These are phyloP conservation scores for Metarhizium anisopliae DNA, from an alignment of 2,329 filamentous ascomycete genomes.

Conservation along the genomic window DNA sequence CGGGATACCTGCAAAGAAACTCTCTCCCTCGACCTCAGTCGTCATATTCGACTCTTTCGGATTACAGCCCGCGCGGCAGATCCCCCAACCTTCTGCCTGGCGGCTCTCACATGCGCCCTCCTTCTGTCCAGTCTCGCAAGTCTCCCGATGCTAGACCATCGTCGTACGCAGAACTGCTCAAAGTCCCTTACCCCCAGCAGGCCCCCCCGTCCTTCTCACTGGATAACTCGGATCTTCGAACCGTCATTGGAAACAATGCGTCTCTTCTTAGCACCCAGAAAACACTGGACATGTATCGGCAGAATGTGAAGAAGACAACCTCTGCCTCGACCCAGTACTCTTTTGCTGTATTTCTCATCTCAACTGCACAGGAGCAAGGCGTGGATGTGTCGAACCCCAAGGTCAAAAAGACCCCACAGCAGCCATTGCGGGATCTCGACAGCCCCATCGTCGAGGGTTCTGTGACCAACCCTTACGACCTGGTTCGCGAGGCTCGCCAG, in stretches of 20 bases:
- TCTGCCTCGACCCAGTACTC: constrained; percentile 88
- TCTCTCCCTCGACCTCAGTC: constrained; percentile 64
- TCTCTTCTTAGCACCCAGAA: constrained; percentile 86
- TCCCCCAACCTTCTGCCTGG: constrained; percentile 40
- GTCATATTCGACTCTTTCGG: constrained; percentile 65
- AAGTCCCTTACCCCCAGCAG: constrained; percentile 72
- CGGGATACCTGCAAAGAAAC: constrained; percentile 43
- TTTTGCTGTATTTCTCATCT: constrained; percentile 90
- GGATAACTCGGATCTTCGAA: constrained; percentile 74
- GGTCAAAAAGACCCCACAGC: constrained; percentile 34
- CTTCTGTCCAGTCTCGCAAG: constrained; percentile 41
- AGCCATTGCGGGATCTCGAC: constrained; percentile 36
- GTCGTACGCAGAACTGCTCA: constrained; percentile 52
- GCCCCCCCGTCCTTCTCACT: constrained; percentile 56
- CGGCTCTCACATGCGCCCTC: constrained; percentile 34
- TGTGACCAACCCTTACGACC: constrained; percentile 50
- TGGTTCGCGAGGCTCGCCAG: constrained; percentile 78
- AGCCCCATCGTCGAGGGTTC: constrained; percentile 36
- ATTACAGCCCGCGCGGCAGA: constrained; percentile 55
- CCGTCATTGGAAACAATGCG: constrained; percentile 77
- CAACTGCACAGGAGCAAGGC: constrained; percentile 73
- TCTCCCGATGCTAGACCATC: constrained; percentile 46
- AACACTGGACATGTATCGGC: constrained; percentile 94
- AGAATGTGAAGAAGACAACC: constrained; percentile 94
- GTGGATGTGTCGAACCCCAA: constrained; percentile 40